Conservation (phyloP, 1,139 yeast genomes). For the Taphrina confusa region DNA sequence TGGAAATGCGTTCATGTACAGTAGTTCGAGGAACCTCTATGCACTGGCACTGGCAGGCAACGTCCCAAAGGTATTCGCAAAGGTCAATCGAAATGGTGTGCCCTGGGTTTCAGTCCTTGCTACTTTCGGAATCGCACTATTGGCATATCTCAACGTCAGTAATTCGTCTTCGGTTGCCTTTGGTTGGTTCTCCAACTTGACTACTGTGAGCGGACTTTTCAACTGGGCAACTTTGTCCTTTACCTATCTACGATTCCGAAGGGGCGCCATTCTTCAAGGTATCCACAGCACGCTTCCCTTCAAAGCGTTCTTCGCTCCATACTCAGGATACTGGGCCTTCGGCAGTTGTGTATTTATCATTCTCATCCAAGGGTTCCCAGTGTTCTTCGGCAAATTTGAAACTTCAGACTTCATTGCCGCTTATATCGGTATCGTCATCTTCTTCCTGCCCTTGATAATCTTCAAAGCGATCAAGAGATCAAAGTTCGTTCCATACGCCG, state of each 20-base stretch:
- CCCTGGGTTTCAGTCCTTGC: conserved; percentile 57
- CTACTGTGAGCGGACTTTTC: conserved; percentile 59
- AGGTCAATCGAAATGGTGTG: conserved; percentile 61
- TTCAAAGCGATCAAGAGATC: conserved; percentile 49
- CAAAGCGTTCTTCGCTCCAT: conserved; percentile 17
- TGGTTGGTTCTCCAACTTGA: conserved; percentile 76
- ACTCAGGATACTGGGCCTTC: conserved; percentile 14
- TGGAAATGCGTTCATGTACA: conserved; percentile 73
- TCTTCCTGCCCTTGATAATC: conserved; percentile 53
- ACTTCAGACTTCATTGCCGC: conserved; percentile 60
- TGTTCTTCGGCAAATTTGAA: conserved; percentile 64
- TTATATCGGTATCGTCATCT: conserved; percentile 58
- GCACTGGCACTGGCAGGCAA: conserved; percentile 61
- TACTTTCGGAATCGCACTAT: conserved; percentile 50
- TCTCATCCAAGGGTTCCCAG: conserved; percentile 65
- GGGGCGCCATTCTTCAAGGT: conserved; percentile 39
- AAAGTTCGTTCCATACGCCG: conserved; percentile 17
- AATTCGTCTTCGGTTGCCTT: conserved; percentile 62
- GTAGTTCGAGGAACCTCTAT: conserved; percentile 61
- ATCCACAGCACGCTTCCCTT: conserved; percentile 36
- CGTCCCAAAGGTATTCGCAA: conserved; percentile 61
- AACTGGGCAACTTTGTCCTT: conserved; percentile 56
- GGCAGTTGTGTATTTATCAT: conserved; percentile 54
- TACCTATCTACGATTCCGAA: conserved; percentile 42
- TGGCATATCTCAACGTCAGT: conserved; percentile 57